Evolutionary conservation across 306 rosid species (phyloP), one percentile per base, ranked within the genome.

Genomic region (Hippophae tibetana): DNA sequence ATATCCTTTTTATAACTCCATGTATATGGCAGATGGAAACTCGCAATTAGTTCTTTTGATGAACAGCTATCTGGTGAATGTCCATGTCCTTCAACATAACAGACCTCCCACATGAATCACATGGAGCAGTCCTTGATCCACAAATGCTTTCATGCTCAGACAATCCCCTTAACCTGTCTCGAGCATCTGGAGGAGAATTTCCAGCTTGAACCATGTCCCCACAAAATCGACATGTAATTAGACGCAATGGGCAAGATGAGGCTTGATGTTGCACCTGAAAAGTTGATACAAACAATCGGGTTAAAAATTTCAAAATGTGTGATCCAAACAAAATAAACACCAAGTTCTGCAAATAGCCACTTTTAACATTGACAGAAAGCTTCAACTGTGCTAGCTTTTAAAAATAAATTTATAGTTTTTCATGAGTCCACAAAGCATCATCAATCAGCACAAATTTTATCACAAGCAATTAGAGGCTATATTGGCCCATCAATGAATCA

Each of bases 161-260:
- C 65, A 92, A 77, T 18, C 99, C 99, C 77, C 93, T 81, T 52
- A 92, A 7, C 77, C 77, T 78, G 65, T 92, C 99, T 45, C 99
- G 89, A 9, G 65, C 80, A 53, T 92, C 95, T 49, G 74, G 48
- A 1, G 96, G 84, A 27, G 86, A 79, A 57, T 68, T 87, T 73
- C 99, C 99, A 2, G 96, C 99, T 71, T 74, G 95, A 76, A 92
- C 99, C 99, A 88, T 88, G 69, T 92, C 99, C 52, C 99, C 99
- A 41, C 99, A 92, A 56, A 92, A 92, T 61, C 82, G 81, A 72
- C 99, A 92, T 3, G 85, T 12, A 50, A 85, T 77, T 18, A 92
- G 80, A 13, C 99, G 87, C 69, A 92, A 61, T 9, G 93, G 95
- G 42, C 99, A 92, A 69, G 48, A 74, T 9, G 82, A 73, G 27